Evolutionary conservation across 139 green algal species (phyloP), one percentile per base, ranked within the genome.

Genomic region (Edaphochlamys debaryana): DNA sequence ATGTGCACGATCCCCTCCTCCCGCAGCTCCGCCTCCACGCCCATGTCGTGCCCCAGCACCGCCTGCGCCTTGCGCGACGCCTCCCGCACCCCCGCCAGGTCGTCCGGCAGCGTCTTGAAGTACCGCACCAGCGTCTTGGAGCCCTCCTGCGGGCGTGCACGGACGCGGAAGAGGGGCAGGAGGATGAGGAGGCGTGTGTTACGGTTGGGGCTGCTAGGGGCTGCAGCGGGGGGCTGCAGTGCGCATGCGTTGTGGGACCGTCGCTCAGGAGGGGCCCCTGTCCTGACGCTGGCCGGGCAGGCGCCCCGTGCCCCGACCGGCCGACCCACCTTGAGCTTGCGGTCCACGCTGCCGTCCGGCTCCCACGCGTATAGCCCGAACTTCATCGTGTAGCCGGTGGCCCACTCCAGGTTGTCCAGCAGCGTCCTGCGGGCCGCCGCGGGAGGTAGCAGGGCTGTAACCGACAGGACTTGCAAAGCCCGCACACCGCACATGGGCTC

Each of bases 311-410:
- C n/a, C n/a, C n/a, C n/a, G n/a, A n/a, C n/a, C n/a, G n/a, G n/a
- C n/a, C 41, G 1, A 20, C 52, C 25, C 52, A 73, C 85, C 79
- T 76, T 77, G 52, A 84, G 79, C 75, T 78, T 79, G 63, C 86
- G 75, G 86, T 90, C 86, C 64, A 86, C 82, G 48, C 67, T 83
- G 70, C 87, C 87, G 70, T 91, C 89, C 25, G 90, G 88, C 69
- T 92, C 87, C 91, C 92, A 96, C 7, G 79, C 75, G 75, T 92
- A 96, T 77, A 95, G 86, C 7, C 93, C 93, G 85, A 96, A 95
- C 82, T 92, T 89, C 90, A 94, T 95, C 2, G 82, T 86, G 73
- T 84, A 95, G 74, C 92, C 92, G 17, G 87, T 82, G 67, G 79
- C 79, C 92, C 91, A 95, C 82, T 95, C 92, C 76, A 95, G 90